Evolutionary conservation across 768 basidiomycete species (phyloP).

Genomic region (Amanita exitialis): DNA sequence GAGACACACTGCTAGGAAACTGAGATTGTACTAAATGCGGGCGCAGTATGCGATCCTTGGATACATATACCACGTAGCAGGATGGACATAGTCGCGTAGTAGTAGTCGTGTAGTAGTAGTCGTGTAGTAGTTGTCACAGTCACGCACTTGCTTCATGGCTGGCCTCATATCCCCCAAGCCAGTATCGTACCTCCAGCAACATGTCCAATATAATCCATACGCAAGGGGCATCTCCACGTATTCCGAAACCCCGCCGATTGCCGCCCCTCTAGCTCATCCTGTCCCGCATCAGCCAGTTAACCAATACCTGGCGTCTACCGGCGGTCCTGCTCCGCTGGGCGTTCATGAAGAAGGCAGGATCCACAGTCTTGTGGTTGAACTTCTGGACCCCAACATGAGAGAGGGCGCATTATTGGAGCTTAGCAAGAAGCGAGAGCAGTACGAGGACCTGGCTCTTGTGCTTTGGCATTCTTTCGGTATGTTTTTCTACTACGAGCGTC

Average conservation of each 20-base stretch:
- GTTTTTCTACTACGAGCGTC: constrained; percentile 11
- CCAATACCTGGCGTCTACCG: constrained; percentile 28
- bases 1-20: constrained; percentile 1
- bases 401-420: constrained; percentile 90
- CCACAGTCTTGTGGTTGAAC: constrained; percentile 79
- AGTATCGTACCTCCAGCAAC: constrained; percentile 55
- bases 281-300: constrained; percentile 38
- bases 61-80: constrained; percentile 32
- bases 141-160: constrained; percentile 35
- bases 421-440: constrained; percentile 98
- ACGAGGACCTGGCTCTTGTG: constrained; percentile 94
- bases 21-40: constrained; percentile 1
- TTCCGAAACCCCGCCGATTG: constrained; percentile 54
- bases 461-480: constrained; percentile 97
- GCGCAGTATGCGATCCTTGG: constrained; percentile 35
- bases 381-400: constrained; percentile 73
- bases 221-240: constrained; percentile 42
- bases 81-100: constrained; percentile 17
- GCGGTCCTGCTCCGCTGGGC: constrained; percentile 16
- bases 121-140: constrained; percentile 3
- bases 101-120: too few species aligned
- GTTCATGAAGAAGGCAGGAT: constrained; percentile 67
- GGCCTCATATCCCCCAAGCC: constrained; percentile 55
- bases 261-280: constrained; percentile 45
- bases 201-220: constrained; percentile 47